A percentile compares a stretch with the other conserved stretches of the same genome.
Evolutionary conservation across 2,329 filamentous ascomycete species (phyloP).

Genomic region (Sclerotinia subarctica): DNA sequence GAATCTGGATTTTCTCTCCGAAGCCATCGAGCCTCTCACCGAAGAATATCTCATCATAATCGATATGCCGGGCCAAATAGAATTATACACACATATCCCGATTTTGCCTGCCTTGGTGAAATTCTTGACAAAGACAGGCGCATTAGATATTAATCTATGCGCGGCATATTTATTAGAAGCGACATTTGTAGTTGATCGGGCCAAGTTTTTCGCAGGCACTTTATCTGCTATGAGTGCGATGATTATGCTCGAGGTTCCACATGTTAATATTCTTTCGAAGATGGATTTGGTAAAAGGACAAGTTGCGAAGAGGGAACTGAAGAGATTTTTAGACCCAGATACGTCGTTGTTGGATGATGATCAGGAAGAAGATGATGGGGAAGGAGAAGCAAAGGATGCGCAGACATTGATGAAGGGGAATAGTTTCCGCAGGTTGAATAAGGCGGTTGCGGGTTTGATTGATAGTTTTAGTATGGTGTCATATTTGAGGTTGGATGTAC

Average conservation of each 20-base stretch:
- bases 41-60: slow-evolving; percentile 98
- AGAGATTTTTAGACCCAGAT: slow-evolving; percentile 87
- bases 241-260: slow-evolving; percentile 96
- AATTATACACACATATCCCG: slow-evolving; percentile 95
- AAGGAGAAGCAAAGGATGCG: slow-evolving; percentile 57
- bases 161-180: slow-evolving; percentile 93
- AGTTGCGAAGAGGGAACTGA: slow-evolving; percentile 81
- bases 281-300: slow-evolving; percentile 96
- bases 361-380: slow-evolving; percentile 46
- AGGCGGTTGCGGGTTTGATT: slow-evolving; percentile 84
- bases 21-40: slow-evolving; percentile 77
- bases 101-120: slow-evolving; percentile 82
- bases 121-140: slow-evolving; percentile 73
- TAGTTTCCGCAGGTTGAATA: slow-evolving; percentile 79
- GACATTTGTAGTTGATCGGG: slow-evolving; percentile 90
- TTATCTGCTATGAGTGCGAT: slow-evolving; percentile 97
- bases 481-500: slow-evolving; percentile 83
- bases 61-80: slow-evolving; percentile 98
- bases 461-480: slow-evolving; percentile 99
- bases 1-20: slow-evolving; percentile 87
- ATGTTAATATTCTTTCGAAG: slow-evolving; percentile 94
- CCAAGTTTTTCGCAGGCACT: slow-evolving; percentile 96
- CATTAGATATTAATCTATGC: slow-evolving; percentile 85
- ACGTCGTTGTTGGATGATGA: slow-evolving; percentile 66
- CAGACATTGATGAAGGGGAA: slow-evolving; percentile 74